Percentiles rank a stretch among this genome's conserved stretches.
These are phyloP conservation scores for Phytophthora idaei DNA, from an alignment of 352 stramenopile genomes.

Conservation along the genomic window DNA sequence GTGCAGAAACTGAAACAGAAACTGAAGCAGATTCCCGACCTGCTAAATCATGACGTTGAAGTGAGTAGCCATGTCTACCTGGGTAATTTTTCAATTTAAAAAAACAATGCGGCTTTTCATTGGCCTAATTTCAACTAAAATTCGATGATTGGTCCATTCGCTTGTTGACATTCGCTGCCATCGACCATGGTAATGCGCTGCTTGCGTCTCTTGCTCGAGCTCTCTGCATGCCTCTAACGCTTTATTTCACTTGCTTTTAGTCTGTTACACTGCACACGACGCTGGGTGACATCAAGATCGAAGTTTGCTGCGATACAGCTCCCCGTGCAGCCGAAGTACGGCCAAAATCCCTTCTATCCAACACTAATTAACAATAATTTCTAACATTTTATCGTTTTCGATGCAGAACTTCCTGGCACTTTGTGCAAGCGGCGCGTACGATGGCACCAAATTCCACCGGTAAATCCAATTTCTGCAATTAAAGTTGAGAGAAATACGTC, in stretches of 20 bases:
- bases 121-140: conserved; percentile 9
- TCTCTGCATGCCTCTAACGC: conserved; percentile 8
- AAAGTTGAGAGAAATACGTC: neutral
- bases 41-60: conserved; percentile 10
- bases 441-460: conserved; percentile 92
- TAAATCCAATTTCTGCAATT: conserved; percentile 31
- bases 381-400: conserved; percentile 4
- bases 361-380: neutral
- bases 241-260: conserved; percentile 31
- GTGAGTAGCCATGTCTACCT: conserved; percentile 18
- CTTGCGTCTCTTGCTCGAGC: neutral
- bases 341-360: neutral
- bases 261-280: conserved; percentile 96
- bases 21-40: neutral
- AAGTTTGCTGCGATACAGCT: conserved; percentile 96
- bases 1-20: neutral
- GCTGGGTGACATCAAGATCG: conserved; percentile 96
- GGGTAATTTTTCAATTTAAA: conserved; percentile 10
- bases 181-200: conserved; percentile 27
- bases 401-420: conserved; percentile 96
- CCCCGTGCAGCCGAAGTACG: conserved; percentile 84
- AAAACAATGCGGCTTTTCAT: neutral
- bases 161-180: conserved; percentile 15
- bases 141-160: conserved; percentile 22
- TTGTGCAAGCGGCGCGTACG: conserved; percentile 90